These are phyloP conservation scores for Besnoitia besnoiti DNA, from an alignment of 169 alveolate species.

Conservation along the genomic window DNA sequence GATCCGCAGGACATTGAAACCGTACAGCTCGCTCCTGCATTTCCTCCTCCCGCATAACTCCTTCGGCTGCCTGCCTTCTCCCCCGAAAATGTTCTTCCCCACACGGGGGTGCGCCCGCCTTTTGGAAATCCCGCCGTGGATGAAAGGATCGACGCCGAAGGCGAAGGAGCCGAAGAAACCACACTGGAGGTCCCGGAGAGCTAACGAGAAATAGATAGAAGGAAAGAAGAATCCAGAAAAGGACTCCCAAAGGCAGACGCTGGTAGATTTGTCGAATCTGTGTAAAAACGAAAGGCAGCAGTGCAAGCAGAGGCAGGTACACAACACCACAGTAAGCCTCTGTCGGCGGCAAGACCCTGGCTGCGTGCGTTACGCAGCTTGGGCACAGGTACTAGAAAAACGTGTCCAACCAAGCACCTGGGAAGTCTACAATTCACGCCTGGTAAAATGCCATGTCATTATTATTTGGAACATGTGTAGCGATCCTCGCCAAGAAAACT, in stretches of 20 bases:
- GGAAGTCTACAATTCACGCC: no score
- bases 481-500: no score
- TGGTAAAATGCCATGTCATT: no score
- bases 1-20: not conserved
- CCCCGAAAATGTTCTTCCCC: not conserved
- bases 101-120: not conserved
- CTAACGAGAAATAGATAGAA: not conserved
- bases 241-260: not conserved
- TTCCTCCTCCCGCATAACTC: not conserved
- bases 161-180: slow-evolving; percentile 13
- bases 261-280: not conserved
- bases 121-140: not conserved
- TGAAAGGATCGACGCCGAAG: not conserved
- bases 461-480: no score
- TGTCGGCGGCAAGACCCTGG: no score
- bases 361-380: no score
- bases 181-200: not conserved
- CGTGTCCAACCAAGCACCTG: no score
- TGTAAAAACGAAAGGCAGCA: not conserved
- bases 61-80: not conserved
- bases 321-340: no score
- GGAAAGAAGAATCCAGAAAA: not conserved
- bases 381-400: no score
- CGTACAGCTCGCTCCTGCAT: not conserved
- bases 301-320: not conserved